Evolutionary conservation across 805 yeast genomes (phyloP).

Genomic region (Cyberlindnera misumaiensis): DNA sequence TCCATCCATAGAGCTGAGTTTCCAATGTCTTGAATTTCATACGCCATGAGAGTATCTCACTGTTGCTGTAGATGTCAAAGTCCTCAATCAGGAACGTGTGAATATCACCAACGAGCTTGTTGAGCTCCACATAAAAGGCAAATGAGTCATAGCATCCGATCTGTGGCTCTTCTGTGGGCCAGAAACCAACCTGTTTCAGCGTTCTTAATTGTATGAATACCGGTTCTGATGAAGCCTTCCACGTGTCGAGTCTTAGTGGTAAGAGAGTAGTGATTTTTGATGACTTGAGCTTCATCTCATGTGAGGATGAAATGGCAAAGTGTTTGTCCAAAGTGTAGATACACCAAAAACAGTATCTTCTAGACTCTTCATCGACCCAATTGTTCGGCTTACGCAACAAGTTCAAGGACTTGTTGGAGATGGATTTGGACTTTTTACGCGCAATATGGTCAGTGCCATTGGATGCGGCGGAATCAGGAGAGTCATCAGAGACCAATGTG

Average conservation of each 20-base stretch:
- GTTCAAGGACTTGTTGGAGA: conserved; percentile 16
- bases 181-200: no score
- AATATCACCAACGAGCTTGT: conserved; percentile 19
- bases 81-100: conserved; percentile 16
- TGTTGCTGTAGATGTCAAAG: no score
- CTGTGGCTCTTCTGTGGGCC: no score
- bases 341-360: conserved; percentile 23
- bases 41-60: conserved; percentile 15
- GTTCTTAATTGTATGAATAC: no score
- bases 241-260: conserved; percentile 13
- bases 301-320: conserved; percentile 20
- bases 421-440: no score
- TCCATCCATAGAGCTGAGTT: conserved; percentile 15
- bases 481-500: no score
- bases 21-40: conserved; percentile 15
- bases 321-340: conserved; percentile 19
- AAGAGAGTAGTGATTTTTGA: conserved; percentile 13
- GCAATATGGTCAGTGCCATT: no score
- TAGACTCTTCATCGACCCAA: conserved; percentile 22
- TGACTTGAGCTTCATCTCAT: conserved; percentile 20
- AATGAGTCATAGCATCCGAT: conserved; percentile 23
- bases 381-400: conserved; percentile 15
- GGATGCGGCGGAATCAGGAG: no score
- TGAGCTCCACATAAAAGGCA: conserved; percentile 17
- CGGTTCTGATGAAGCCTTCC: conserved; percentile 11